Conservation (phyloP, 2,329 filamentous ascomycete species). For the Fusarium sp. region DNA sequence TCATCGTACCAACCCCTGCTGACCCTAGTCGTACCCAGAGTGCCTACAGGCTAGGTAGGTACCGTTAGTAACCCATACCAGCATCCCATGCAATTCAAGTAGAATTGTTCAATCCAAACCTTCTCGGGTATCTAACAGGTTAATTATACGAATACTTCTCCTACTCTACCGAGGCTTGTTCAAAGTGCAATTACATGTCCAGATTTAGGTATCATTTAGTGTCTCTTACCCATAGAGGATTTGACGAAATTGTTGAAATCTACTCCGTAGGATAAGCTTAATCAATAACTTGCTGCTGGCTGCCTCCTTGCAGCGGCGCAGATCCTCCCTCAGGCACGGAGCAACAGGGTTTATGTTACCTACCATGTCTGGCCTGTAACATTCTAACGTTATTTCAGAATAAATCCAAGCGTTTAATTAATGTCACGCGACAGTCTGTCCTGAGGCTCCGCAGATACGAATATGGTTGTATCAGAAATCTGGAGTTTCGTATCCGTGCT, state of each 20-base stretch:
- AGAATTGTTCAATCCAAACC: no score
- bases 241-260: no score
- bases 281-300: conserved; percentile 11
- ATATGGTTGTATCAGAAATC: conserved; percentile 9
- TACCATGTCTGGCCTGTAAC: not conserved
- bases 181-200: no score
- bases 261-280: no score
- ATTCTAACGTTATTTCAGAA: conserved; percentile 15
- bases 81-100: no score
- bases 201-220: no score
- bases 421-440: conserved; percentile 39
- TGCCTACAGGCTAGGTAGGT: not conserved
- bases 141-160: no score
- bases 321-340: conserved; percentile 30
- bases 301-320: conserved; percentile 32
- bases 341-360: conserved; percentile 7
- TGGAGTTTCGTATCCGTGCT: not conserved
- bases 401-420: conserved; percentile 25
- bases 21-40: conserved; percentile 22
- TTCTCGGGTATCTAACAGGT: no score
- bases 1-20: conserved; percentile 22
- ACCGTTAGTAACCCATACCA: conserved; percentile 10
- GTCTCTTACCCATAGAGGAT: no score
- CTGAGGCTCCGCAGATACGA: conserved; percentile 21
- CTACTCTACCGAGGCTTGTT: no score